Conservation (phyloP, 345 rosid genomes). For the Populus simonii region DNA sequence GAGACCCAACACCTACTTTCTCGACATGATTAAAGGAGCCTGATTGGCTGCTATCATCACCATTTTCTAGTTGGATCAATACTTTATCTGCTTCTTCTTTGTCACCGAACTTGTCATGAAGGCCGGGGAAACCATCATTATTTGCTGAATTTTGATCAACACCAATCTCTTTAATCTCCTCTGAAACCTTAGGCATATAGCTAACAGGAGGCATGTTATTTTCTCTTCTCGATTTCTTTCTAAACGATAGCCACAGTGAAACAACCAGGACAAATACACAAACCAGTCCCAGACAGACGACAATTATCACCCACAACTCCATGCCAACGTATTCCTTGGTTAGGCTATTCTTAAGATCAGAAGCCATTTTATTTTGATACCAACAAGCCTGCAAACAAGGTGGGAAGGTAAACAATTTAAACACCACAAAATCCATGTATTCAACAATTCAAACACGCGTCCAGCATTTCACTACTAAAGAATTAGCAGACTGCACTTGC, state of each 20-base stretch:
- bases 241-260: slow-evolving; percentile 71
- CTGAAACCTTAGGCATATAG: slow-evolving; percentile 46
- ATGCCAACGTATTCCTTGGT: slow-evolving; percentile 53
- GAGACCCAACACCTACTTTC: slow-evolving; percentile 45
- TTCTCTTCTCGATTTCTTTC: slow-evolving; percentile 61
- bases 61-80: slow-evolving; percentile 47
- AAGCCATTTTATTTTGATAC: slow-evolving; percentile 45
- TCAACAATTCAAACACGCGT: background rate
- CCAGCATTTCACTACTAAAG: background rate
- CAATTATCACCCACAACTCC: slow-evolving; percentile 71
- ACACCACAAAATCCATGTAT: background rate
- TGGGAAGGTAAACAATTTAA: slow-evolving; percentile 5
- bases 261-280: slow-evolving; percentile 52
- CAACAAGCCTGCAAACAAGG: slow-evolving; percentile 33
- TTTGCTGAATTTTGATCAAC: slow-evolving; percentile 75
- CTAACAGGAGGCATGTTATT: slow-evolving; percentile 46
- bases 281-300: slow-evolving; percentile 52
- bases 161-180: slow-evolving; percentile 85
- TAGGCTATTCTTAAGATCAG: slow-evolving; percentile 55
- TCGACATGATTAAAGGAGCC: slow-evolving; percentile 55
- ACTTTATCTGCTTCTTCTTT: slow-evolving; percentile 64
- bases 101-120: slow-evolving; percentile 54
- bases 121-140: slow-evolving; percentile 36
- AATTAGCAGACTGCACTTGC: background rate
- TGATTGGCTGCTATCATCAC: slow-evolving; percentile 50